Evolutionary conservation across 108 stramenopile species (phyloP).

Genomic region (Nitzschia inconspicua): DNA sequence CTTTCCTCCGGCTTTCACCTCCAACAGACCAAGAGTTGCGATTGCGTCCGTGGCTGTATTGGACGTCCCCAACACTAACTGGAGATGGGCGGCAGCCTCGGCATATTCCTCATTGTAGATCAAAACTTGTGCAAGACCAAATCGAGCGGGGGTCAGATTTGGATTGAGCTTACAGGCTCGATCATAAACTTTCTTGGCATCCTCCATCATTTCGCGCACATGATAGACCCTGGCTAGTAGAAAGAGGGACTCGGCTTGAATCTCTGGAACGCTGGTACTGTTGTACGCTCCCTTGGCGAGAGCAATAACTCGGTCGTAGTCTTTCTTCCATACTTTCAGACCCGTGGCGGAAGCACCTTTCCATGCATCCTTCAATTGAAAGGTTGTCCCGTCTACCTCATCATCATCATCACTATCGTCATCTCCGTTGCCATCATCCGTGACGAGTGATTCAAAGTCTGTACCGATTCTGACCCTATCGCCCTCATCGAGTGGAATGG

Average conservation of each 20-base stretch:
- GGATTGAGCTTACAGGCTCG: slow-evolving; percentile 69
- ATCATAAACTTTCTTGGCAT: slow-evolving; percentile 77
- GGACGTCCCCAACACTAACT: slow-evolving; percentile 53
- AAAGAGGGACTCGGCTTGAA: slow-evolving; percentile 90
- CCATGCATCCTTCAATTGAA: slow-evolving; percentile 74
- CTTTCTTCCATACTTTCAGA: slow-evolving; percentile 86
- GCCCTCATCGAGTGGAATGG: slow-evolving; percentile 63
- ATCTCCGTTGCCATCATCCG: slow-evolving; percentile 39
- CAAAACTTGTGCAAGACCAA: slow-evolving; percentile 76
- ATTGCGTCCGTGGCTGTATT: slow-evolving; percentile 82
- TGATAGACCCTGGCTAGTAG: slow-evolving; percentile 87
- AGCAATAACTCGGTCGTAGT: slow-evolving; percentile 86
- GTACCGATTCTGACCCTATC: slow-evolving; percentile 88
- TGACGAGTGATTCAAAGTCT: slow-evolving; percentile 71
- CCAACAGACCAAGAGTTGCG: slow-evolving; percentile 68
- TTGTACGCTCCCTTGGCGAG: slow-evolving; percentile 85
- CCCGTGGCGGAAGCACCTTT: slow-evolving; percentile 51
- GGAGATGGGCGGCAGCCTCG: slow-evolving; percentile 58
- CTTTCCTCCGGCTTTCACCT: slow-evolving; percentile 60
- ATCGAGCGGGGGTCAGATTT: slow-evolving; percentile 72
- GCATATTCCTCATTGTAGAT: slow-evolving; percentile 66
- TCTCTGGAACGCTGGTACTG: slow-evolving; percentile 70
- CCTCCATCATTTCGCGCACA: slow-evolving; percentile 65
- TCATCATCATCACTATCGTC: slow-evolving; percentile 34
- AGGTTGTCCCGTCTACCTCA: slow-evolving; percentile 19